Conservation (phyloP, 2,329 filamentous ascomycete species). For the Pseudophaeomoniella oleicola region DNA sequence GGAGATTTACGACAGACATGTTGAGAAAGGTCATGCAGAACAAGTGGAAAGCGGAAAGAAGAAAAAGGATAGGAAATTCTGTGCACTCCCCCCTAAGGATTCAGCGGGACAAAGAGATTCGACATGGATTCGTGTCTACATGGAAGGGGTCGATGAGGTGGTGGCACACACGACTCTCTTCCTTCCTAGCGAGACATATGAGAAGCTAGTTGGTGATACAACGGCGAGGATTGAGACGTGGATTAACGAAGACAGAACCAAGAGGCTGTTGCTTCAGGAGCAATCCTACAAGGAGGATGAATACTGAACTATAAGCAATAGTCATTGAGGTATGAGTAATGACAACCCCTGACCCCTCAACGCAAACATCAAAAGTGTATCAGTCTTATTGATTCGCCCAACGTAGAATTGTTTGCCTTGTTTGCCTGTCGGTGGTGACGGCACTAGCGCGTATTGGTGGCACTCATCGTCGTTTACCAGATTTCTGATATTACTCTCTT, state of each 20-base stretch:
- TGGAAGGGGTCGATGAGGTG: constrained; percentile 74
- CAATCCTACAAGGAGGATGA: not conserved
- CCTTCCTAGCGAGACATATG: constrained; percentile 57
- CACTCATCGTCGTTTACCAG: no score
- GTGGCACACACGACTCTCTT: constrained; percentile 75
- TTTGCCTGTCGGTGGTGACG: no score
- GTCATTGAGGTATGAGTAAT: no score
- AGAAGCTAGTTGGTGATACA: constrained; percentile 61
- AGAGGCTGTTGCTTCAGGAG: not conserved
- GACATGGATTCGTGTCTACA: constrained; percentile 65
- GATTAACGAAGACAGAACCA: constrained; percentile 46
- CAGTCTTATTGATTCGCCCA: no score
- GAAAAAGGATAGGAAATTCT: constrained; percentile 59
- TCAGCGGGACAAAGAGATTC: constrained; percentile 44
- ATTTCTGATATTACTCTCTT: no score
- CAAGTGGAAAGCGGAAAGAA: constrained; percentile 18
- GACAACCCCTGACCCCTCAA: no score
- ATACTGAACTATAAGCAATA: no score
- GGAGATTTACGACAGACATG: constrained; percentile 7
- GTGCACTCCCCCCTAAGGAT: constrained; percentile 50
- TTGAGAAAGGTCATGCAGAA: constrained; percentile 10
- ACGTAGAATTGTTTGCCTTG: no score
- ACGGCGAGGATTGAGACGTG: constrained; percentile 52
- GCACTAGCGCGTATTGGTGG: no score
- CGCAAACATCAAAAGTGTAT: no score